A percentile compares a stretch with the other conserved stretches of the same genome.
phyloP scores from a whole-genome alignment of 2,329 filamentous ascomycete genomes.

The Acrocalymma vagum region DNA sequence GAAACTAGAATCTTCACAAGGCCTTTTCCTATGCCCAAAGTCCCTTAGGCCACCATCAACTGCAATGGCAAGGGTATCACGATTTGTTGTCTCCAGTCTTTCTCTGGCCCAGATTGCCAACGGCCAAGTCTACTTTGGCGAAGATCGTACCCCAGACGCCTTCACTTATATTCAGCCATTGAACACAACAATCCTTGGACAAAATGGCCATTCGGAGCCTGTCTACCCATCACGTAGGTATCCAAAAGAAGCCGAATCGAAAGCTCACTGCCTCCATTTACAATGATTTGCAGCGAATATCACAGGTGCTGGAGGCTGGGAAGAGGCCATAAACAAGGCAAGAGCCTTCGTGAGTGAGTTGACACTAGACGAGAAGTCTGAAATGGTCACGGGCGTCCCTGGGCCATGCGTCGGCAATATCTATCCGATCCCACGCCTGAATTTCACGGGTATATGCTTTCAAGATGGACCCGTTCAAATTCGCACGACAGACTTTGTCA shows the following conservation, averaged over 20 bases:
- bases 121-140: slow-evolving; percentile 9
- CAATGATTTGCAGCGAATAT: slow-evolving; percentile 56
- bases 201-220: slow-evolving; percentile 16
- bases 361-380: slow-evolving; percentile 22
- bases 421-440: slow-evolving; percentile 36
- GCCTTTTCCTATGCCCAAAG: too few species aligned
- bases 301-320: slow-evolving; percentile 62
- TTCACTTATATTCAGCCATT: slow-evolving; percentile 21
- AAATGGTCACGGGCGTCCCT: slow-evolving; percentile 41
- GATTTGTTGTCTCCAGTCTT: slow-evolving; percentile 9
- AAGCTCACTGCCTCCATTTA: too few species aligned
- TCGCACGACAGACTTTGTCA: slow-evolving; percentile 27
- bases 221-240: slow-evolving; percentile 11
- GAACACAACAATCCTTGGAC: slow-evolving; percentile 17
- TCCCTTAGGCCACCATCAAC: too few species aligned
- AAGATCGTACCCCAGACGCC: slow-evolving; percentile 6
- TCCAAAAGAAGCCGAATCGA: slow-evolving; percentile 1
- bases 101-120: slow-evolving; percentile 2
- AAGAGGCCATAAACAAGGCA: slow-evolving; percentile 75
- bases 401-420: slow-evolving; percentile 62
- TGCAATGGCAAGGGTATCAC: too few species aligned
- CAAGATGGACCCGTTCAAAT: slow-evolving; percentile 41
- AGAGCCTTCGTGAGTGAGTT: slow-evolving; percentile 20
- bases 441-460: slow-evolving; percentile 44
- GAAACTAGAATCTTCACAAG: too few species aligned